phyloP scores from a whole-genome alignment of 192 early-diverging fungal genomes.

The Martensiomyces pterosporus region DNA sequence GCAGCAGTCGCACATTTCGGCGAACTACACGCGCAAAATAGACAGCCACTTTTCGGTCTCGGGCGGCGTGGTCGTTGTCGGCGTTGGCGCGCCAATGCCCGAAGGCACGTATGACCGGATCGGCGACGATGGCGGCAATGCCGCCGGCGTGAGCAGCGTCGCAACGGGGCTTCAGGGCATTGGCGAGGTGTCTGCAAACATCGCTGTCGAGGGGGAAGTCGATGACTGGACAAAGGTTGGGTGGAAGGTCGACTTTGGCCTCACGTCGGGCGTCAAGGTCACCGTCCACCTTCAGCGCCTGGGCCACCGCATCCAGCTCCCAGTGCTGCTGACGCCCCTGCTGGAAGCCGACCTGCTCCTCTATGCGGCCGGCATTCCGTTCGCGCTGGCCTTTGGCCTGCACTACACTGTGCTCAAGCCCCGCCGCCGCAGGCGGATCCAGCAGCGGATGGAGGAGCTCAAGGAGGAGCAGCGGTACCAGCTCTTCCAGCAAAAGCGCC shows the following conservation, averaged over 20 bases:
- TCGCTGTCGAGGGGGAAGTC: slow-evolving; percentile 13
- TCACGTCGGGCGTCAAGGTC: slow-evolving; percentile 55
- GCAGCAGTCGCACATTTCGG: slow-evolving; percentile 13
- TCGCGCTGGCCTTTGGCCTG: slow-evolving; percentile 49
- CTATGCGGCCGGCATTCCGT: slow-evolving; percentile 53
- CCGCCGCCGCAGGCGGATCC: slow-evolving; percentile 46
- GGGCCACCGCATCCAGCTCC: slow-evolving; percentile 63
- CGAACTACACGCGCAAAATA: slow-evolving; percentile 14
- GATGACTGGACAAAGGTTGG: slow-evolving; percentile 49
- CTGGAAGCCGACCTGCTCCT: slow-evolving; percentile 55
- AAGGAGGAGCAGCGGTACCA: slow-evolving; percentile 60
- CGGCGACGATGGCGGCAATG: slow-evolving; percentile 1
- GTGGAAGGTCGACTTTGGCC: slow-evolving; percentile 59
- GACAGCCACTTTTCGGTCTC: slow-evolving; percentile 26
- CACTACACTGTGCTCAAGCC: slow-evolving; percentile 62
- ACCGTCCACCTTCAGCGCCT: slow-evolving; percentile 61
- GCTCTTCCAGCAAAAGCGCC: slow-evolving; percentile 62
- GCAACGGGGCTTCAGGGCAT: slow-evolving; percentile 5
- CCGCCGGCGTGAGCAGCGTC: background rate
- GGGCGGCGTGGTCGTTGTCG: slow-evolving; percentile 6
- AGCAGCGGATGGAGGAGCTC: slow-evolving; percentile 52
- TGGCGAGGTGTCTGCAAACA: slow-evolving; percentile 5
- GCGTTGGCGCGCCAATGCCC: slow-evolving; percentile 7
- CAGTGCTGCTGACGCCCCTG: slow-evolving; percentile 58
- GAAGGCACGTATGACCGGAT: slow-evolving; percentile 1